Base-by-base conservation (phyloP, 2,329 filamentous ascomycete genomes). In the Cercospora zeae-maydis region DNA sequence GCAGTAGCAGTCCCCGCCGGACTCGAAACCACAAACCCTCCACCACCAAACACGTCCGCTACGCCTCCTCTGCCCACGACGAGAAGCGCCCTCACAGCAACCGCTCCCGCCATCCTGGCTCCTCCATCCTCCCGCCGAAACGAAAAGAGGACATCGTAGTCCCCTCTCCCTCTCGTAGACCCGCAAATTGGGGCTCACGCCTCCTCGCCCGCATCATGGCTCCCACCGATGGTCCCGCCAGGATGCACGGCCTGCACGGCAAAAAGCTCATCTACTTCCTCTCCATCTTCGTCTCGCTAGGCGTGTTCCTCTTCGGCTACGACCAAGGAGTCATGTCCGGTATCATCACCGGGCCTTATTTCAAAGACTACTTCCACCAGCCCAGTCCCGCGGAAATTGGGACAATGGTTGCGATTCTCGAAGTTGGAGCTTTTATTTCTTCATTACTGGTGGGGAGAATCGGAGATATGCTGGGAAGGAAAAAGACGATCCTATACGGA, bases 371-470 rank as follows among this genome's bases (percentile, higher is more conserved):
- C 77, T 98, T 99, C 78, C 83, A 93, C 72, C 87, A 98, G 71
- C 95, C 95, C 19, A 89, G 91, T 24, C 86, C 86, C 71, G 91
- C 92, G 52, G 87, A 96, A 75, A 88, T 99, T 63, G 95, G 93
- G 63, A 98, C 93, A 30, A 98, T 98, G 89, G 95, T 99, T 62
- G 93, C 95, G 69, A 98, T 99, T 71, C 84, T 99, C 63, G 93
- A 97, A 79, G 82, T 98, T 58, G 95, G 95, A 63, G 95, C 95
- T 37, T 90, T 99, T 66, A 89, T 96, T 71, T 90, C 93, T 19
- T 98, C 93, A 1, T 79, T 99, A 10, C 77, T 88, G 31, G 92
- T 98, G 36, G 95, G 95, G 55, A 88, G 89, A 66, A 86, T 98
- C 62, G 95, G 95, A 69, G 95, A 99, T 75, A 85, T 96, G 61